Percentiles rank a stretch among this genome's conserved stretches.
phyloP scores from a whole-genome alignment of 176 grass and related monocot genomes.

The Dactylis glomerata region DNA sequence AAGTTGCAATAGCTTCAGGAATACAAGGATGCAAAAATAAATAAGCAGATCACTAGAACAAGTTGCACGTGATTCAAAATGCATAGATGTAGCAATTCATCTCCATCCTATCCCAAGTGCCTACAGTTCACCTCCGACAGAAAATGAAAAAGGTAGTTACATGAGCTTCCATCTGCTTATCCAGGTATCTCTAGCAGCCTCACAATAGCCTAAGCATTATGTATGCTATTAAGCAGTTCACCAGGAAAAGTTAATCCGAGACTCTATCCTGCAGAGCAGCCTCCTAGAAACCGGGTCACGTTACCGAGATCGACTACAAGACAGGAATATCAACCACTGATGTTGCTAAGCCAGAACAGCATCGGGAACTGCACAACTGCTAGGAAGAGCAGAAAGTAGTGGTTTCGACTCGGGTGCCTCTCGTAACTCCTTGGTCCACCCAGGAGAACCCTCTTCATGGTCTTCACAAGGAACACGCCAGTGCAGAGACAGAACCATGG shows the following conservation, averaged over 20 bases:
- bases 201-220: not conserved
- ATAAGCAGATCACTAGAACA: not conserved
- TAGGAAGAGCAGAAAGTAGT: slow-evolving; percentile 77
- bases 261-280: not conserved
- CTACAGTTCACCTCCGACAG: not conserved
- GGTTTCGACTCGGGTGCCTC: slow-evolving; percentile 40
- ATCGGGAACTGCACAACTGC: slow-evolving; percentile 62
- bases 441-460: slow-evolving; percentile 72
- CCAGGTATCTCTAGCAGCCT: not conserved
- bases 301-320: not conserved
- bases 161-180: not conserved
- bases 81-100: not conserved
- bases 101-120: not conserved
- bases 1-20: not conserved
- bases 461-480: slow-evolving; percentile 74
- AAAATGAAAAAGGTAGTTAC: not conserved
- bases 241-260: not conserved
- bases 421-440: slow-evolving; percentile 60
- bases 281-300: not conserved
- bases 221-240: not conserved
- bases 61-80: not conserved
- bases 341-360: slow-evolving; percentile 32
- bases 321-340: slow-evolving; percentile 14
- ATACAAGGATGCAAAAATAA: not conserved
- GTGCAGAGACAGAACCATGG: slow-evolving; percentile 74